Base-by-base conservation (phyloP, 345 rosid genomes). In the Arabidopsis arenosa region DNA sequence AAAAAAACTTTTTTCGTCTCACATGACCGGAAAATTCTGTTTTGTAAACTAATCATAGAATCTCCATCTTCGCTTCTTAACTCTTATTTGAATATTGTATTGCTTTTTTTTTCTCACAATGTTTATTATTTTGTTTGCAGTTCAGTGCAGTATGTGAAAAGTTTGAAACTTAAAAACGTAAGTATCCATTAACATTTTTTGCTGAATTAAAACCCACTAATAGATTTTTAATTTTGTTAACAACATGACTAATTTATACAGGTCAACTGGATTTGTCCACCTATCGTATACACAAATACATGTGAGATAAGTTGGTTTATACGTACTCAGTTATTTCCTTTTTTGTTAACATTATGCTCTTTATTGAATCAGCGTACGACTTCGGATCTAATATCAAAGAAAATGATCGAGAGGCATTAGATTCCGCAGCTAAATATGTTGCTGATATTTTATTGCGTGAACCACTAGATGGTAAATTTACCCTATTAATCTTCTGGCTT, bases 281-380 rank as follows among this genome's bases (percentile, higher is more conserved):
- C 9, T 6, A 6, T 45, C 4, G 49, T n/a, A 5, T 45, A 45
- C 49, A 45, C 1, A 45, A 45, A 45, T n/a, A 45, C 18, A 45
- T 45, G 49, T 45, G 49, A 45, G 49, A 45, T 44, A 44, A 44
- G 15, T 44, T 44, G 48, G 48, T n/a, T 44, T 41, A 41, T 40
- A 40, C 30, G 30, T 41, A 41, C 45, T 41, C 45, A 41, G 14
- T 11, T 41, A 4, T 3, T 28, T 3, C 30, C 4, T 3, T 28
- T 28, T 28, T 28, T 28, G 3, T 1, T 28, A 28, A 28, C 30
- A 28, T 28, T 28, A 28, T 41, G 45, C 14, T 41, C 45, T 43
- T 4, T 45, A 2, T 14, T 45, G 18, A 45, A 14, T 45, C 49
- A 45, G 49, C 49, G 3, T n/a, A 45, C 18, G 8, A 45, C 49